Conservation (phyloP, 495 filamentous ascomycete genomes). For the Cladorrhinum samala region DNA sequence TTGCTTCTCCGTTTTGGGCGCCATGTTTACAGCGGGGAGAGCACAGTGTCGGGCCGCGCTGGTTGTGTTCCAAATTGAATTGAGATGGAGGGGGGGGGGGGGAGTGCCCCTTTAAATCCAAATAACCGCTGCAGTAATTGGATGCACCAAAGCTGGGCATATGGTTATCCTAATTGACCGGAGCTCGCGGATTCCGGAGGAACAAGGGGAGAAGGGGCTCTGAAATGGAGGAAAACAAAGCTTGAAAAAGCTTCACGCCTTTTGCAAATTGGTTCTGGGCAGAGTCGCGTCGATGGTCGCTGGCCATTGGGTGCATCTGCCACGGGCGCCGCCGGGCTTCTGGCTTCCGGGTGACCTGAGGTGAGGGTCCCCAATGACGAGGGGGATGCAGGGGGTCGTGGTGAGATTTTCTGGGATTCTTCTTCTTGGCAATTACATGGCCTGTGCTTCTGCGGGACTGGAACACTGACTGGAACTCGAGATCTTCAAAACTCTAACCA, state of each 20-base stretch:
- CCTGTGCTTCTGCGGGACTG: background rate
- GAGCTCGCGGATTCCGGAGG: background rate
- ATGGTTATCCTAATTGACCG: too few relatives aligned
- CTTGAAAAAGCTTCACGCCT: background rate
- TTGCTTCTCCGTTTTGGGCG: background rate
- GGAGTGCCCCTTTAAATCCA: constrained; percentile 10
- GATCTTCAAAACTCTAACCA: too few relatives aligned
- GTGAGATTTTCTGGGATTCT: too few relatives aligned
- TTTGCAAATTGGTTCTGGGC: background rate
- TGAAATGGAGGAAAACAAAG: background rate
- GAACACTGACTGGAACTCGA: too few relatives aligned
- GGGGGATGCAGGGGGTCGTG: too few relatives aligned
- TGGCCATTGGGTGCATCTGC: too few relatives aligned
- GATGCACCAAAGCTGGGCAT: background rate
- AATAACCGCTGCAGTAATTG: constrained; percentile 16
- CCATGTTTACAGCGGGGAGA: background rate
- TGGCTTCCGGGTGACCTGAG: constrained; percentile 6
- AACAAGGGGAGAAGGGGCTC: too few relatives aligned
- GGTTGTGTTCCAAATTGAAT: too few relatives aligned
- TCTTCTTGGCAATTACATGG: background rate
- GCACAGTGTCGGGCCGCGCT: background rate
- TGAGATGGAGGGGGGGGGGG: background rate
- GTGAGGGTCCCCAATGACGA: background rate
- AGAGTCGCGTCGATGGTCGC: background rate
- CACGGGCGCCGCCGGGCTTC: background rate